phyloP scores from a whole-genome alignment of 208 protist genomes.

The Sergeia podlipaevii region DNA sequence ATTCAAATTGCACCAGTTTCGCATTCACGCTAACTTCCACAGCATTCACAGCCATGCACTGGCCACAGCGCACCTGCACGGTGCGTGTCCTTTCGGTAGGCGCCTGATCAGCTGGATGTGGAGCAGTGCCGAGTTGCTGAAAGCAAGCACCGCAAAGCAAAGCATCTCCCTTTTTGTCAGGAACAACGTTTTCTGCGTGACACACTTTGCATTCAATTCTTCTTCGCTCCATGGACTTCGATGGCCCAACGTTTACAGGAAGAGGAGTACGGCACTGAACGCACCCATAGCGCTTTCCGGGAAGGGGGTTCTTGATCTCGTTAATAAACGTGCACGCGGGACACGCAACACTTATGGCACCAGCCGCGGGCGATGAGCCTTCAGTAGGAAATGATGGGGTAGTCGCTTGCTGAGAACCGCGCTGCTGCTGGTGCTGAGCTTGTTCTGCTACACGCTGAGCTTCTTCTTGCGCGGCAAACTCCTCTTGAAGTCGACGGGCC shows the following conservation, averaged over 20 bases:
- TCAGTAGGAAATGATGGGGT: no score
- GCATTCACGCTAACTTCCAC: slow-evolving; percentile 35
- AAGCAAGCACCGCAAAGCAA: slow-evolving; percentile 67
- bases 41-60: slow-evolving; percentile 50
- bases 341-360: slow-evolving; percentile 29
- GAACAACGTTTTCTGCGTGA: slow-evolving; percentile 50
- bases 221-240: background rate
- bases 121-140: slow-evolving; percentile 27
- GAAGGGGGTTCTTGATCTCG: slow-evolving; percentile 24
- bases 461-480: slow-evolving; percentile 26
- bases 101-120: background rate
- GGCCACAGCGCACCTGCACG: slow-evolving; percentile 67
- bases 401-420: background rate
- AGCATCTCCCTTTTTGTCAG: slow-evolving; percentile 42
- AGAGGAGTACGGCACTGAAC: slow-evolving; percentile 44
- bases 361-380: slow-evolving; percentile 14
- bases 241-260: background rate
- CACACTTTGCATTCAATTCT: slow-evolving; percentile 50
- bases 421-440: background rate
- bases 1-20: slow-evolving; percentile 61
- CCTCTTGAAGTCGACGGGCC: slow-evolving; percentile 54
- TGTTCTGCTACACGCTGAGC: background rate
- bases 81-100: slow-evolving; percentile 14
- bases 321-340: slow-evolving; percentile 68
- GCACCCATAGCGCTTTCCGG: slow-evolving; percentile 39